These are phyloP conservation scores for Zygosaccharomyces bailii DNA, from an alignment of 805 yeast genomes.

Conservation along the genomic window DNA sequence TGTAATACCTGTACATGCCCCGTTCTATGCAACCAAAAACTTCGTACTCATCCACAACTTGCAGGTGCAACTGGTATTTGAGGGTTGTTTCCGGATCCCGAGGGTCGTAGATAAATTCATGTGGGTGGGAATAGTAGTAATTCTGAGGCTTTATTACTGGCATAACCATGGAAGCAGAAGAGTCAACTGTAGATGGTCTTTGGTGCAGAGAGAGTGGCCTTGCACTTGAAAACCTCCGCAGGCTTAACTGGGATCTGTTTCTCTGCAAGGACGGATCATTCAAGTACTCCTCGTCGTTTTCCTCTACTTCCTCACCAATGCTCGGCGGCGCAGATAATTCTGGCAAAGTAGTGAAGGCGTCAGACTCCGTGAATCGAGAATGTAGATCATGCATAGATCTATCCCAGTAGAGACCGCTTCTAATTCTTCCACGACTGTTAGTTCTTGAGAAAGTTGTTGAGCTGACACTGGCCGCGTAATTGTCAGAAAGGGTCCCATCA, in stretches of 20 bases:
- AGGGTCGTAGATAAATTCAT: constrained; percentile 28
- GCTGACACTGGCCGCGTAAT: constrained; percentile 8
- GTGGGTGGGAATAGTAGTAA: constrained; percentile 24
- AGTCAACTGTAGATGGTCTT: constrained; percentile 4
- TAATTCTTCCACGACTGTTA: constrained; percentile 9
- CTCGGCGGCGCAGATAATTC: constrained; percentile 9
- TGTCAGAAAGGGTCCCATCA: constrained; percentile 1
- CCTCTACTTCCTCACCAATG: constrained; percentile 17
- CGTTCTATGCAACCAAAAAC: constrained; percentile 43
- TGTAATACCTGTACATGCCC: constrained; percentile 44
- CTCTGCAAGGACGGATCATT: constrained; percentile 32
- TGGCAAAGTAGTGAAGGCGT: constrained; percentile 5
- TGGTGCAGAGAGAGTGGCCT: constrained; percentile 11
- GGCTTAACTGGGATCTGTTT: constrained; percentile 33
- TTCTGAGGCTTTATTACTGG: constrained; percentile 13
- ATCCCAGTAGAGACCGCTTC: constrained; percentile 35
- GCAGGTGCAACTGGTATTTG: constrained; percentile 29
- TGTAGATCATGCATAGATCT: constrained; percentile 31
- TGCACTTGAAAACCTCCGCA: constrained; percentile 17
- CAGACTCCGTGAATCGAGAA: constrained; percentile 7
- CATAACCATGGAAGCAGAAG: constrained; percentile 11
- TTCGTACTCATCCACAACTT: constrained; percentile 37
- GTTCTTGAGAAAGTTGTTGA: constrained; percentile 6
- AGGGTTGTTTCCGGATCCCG: constrained; percentile 26
- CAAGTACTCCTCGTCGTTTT: constrained; percentile 34